Percentiles rank a stretch among this genome's conserved stretches.
These are phyloP conservation scores for Dictyophora rubrovolvata DNA, from an alignment of 768 basidiomycete species.

Conservation along the genomic window DNA sequence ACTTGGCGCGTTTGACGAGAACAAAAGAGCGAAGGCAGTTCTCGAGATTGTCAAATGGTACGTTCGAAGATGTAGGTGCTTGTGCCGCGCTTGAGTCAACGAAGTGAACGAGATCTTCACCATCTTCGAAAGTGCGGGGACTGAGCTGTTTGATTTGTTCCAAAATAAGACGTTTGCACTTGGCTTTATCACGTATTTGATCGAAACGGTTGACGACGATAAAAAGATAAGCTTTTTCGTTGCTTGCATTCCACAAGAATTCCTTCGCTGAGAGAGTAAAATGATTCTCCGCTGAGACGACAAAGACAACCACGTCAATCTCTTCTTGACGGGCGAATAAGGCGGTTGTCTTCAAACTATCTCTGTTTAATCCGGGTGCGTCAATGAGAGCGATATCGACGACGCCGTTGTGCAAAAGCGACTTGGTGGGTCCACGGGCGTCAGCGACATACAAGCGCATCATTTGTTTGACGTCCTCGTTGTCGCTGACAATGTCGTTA, in stretches of 20 bases:
- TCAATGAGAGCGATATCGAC: slow-evolving; percentile 98
- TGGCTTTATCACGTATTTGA: slow-evolving; percentile 89
- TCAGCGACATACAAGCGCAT: slow-evolving; percentile 88
- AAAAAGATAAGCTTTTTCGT: slow-evolving; percentile 97
- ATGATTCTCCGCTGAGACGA: slow-evolving; percentile 96
- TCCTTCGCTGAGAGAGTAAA: slow-evolving; percentile 94
- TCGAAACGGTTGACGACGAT: slow-evolving; percentile 98
- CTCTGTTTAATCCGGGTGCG: slow-evolving; percentile 94
- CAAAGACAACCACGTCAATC: slow-evolving; percentile 97
- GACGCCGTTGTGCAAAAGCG: slow-evolving; percentile 87
- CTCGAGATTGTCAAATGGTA: slow-evolving; percentile 82
- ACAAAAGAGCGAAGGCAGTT: slow-evolving; percentile 88
- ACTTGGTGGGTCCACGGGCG: slow-evolving; percentile 63
- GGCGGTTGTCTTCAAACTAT: slow-evolving; percentile 89
- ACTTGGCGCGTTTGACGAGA: slow-evolving; percentile 89
- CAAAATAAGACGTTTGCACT: slow-evolving; percentile 77
- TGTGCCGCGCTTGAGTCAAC: slow-evolving; percentile 82
- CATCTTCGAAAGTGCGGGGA: slow-evolving; percentile 85
- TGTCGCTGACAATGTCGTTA: slow-evolving; percentile 68
- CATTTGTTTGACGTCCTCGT: slow-evolving; percentile 57
- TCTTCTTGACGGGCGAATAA: slow-evolving; percentile 94
- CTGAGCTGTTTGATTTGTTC: slow-evolving; percentile 92
- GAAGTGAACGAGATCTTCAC: slow-evolving; percentile 92
- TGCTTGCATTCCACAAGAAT: slow-evolving; percentile 85
- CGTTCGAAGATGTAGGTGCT: slow-evolving; percentile 52